Percentiles rank a stretch among this genome's conserved stretches.
Conservation (phyloP, 306 rosid genomes). For the Ziziphus jujuba region DNA sequence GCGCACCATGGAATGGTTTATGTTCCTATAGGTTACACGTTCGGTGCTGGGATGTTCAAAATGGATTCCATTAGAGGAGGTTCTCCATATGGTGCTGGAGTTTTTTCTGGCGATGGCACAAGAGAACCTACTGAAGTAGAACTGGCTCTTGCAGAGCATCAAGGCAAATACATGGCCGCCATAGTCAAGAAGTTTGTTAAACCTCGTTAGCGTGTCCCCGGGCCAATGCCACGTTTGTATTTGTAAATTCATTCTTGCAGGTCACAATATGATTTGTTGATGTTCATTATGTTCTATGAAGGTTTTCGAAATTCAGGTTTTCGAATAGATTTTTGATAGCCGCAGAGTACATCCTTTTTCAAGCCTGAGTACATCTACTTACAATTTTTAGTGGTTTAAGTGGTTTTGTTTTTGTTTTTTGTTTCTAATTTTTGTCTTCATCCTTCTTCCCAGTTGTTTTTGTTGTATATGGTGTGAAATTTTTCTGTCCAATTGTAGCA, state of each 20-base stretch:
- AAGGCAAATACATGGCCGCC: conserved; percentile 74
- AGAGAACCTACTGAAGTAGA: conserved; percentile 59
- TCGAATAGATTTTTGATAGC: conserved; percentile 23
- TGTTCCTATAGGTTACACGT: conserved; percentile 75
- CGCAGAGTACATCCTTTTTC: background rate
- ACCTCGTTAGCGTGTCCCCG: conserved; percentile 13
- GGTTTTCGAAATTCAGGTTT: conserved; percentile 23
- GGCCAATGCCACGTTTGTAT: background rate
- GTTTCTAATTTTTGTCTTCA: background rate
- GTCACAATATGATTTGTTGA: too few relatives aligned
- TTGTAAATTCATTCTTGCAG: background rate
- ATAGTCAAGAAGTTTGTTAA: conserved; percentile 48
- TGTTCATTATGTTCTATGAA: conserved; percentile 10
- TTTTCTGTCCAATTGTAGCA: conserved; percentile 4
- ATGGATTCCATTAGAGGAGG: conserved; percentile 73
- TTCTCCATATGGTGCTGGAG: conserved; percentile 79
- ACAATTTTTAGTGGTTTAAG: background rate
- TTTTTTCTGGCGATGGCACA: conserved; percentile 67
- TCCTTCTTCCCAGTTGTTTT: background rate
- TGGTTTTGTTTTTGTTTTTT: too few relatives aligned
- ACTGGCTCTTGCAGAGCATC: conserved; percentile 69
- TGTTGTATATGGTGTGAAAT: conserved; percentile 15
- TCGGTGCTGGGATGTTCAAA: conserved; percentile 66
- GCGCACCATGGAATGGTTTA: conserved; percentile 86
- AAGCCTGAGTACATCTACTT: conserved; percentile 1